Base-by-base conservation (phyloP, 306 rosid species). In the Prosopis cineraria region DNA sequence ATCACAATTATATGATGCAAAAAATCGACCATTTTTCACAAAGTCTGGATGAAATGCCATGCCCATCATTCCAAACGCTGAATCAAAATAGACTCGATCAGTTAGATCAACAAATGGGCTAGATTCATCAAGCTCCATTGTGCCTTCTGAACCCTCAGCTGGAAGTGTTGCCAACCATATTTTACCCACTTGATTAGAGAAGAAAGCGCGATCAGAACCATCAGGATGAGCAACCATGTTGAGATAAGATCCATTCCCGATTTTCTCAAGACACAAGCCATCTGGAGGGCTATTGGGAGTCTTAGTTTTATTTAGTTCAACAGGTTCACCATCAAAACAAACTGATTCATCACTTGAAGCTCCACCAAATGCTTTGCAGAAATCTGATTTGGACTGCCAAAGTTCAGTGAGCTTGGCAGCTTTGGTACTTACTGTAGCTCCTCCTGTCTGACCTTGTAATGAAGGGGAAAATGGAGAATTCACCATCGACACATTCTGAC, bases 1-100 rank as follows among this genome's bases (percentile, higher is more conserved):
- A 80, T 96, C 93, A 78, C 99, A 96, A 76, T 90, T 96, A 86
- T 93, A 93, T 2, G 99, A 96, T 74, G 96, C 98, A 73, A 91
- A 96, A 88, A 96, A 93, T 45, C 99, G 80, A 7, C 99, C 99
- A 44, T 96, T 96, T 53, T 86, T 72, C 0, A 84, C 85, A 3
- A 96, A 96, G 56, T 93, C 77, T 1, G 98, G 99, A 84, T 96
- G 99, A 87, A 96, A 96, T 39, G 98, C 93, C 85, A 96, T 88
- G 16, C 99, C 97, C 98, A 96, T 89, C 97, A 93, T 84, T 58
- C 99, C 99, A 80, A 91, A 91, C 50, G 9, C 48, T 70, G 93
- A 86, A 63, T 93, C 97, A 14, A 88, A 86, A 79, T 90, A 77
- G 77, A 96, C 94, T 66, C 77, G 87, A 73, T 96, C 99, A 12